Evolutionary conservation across 208 protist genomes (phyloP), one percentile per base, ranked within the genome.

Genomic region (Crithidia mellificae): DNA sequence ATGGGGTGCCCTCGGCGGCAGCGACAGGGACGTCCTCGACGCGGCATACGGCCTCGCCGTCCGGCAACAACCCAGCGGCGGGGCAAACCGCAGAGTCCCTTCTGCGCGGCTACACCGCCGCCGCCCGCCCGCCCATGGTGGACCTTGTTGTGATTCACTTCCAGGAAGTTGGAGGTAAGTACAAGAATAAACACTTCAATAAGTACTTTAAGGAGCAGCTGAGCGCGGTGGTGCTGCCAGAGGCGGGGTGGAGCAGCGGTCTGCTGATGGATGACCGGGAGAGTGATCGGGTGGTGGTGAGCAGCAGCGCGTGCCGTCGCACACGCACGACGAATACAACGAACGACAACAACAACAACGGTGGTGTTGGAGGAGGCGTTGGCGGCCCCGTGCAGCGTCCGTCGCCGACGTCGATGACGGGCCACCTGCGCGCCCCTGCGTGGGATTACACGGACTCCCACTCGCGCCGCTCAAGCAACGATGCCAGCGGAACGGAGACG

Each of bases 141-240:
- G 90, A 95, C 59, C 76, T 95, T 1, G 67, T 95, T 49, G 90
- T 95, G n/a, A 30, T 95, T 4, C 90, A 95, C 61, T 77, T 95
- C 17, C 90, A 95, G 50, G 90, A 95, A 67, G 81, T 95, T 47
- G 90, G 90, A 20, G 90, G 90, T 29, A 92, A 88, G 67, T 64
- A 72, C 27, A 56, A 73, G 47, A 74, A 91, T 62, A 55, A 49
- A 51, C 72, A 64, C 19, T 90, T 95, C 55, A 92, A 83, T 47
- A 41, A 32, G 11, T 83, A 80, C 61, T 80, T 95, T 29, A 56
- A 55, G 30, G 63, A 82, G 59, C 72, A 76, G 22, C 47, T 95
- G 17, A 38, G 38, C 22, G 46, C 52, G 15, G 15, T 36, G 32
- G 65, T 92, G 36, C 64, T 92, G 58, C 87, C 86, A 1, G 83